Evolutionary conservation across 257 asterid species (phyloP).

Genomic region (Fraxinus anomala): DNA sequence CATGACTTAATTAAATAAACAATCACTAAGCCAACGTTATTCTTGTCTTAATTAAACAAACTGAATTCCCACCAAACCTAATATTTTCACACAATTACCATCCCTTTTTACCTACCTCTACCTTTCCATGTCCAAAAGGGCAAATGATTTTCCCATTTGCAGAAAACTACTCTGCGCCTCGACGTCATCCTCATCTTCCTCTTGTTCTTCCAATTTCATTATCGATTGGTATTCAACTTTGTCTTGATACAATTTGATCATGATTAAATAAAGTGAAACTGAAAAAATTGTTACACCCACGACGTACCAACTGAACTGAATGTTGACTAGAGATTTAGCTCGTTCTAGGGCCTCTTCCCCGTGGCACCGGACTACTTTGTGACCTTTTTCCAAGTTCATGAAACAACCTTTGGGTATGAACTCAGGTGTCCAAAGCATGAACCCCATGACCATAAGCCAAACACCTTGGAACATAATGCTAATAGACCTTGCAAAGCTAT

Average conservation of each 20-base stretch:
- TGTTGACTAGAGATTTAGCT: conserved; percentile 47
- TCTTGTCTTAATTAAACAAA: conserved; percentile 17
- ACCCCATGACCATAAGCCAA: conserved; percentile 51
- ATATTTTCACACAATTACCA: not conserved
- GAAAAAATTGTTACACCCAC: conserved; percentile 34
- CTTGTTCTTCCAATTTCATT: conserved; percentile 26
- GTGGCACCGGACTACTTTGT: conserved; percentile 43
- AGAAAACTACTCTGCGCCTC: conserved; percentile 34
- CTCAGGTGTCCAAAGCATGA: conserved; percentile 50
- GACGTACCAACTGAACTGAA: conserved; percentile 44
- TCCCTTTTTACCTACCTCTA: not conserved
- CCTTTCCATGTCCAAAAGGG: conserved; percentile 27
- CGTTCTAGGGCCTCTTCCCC: conserved; percentile 34
- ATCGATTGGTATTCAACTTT: conserved; percentile 35
- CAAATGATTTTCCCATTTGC: conserved; percentile 23
- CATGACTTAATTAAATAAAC: not conserved
- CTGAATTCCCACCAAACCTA: conserved; percentile 9
- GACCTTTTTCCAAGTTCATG: conserved; percentile 38
- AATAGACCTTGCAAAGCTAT: conserved; percentile 40
- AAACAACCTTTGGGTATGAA: conserved; percentile 37
- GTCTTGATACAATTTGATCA: conserved; percentile 26
- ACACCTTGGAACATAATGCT: conserved; percentile 50
- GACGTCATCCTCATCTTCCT: conserved; percentile 27
- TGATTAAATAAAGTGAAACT: conserved; percentile 29
- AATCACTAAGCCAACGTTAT: not conserved